Percentiles rank a stretch among this genome's conserved stretches.
These are phyloP conservation scores for Tolypocladium ophioglossoides DNA, from an alignment of 2,329 filamentous ascomycete genomes.

Conservation along the genomic window DNA sequence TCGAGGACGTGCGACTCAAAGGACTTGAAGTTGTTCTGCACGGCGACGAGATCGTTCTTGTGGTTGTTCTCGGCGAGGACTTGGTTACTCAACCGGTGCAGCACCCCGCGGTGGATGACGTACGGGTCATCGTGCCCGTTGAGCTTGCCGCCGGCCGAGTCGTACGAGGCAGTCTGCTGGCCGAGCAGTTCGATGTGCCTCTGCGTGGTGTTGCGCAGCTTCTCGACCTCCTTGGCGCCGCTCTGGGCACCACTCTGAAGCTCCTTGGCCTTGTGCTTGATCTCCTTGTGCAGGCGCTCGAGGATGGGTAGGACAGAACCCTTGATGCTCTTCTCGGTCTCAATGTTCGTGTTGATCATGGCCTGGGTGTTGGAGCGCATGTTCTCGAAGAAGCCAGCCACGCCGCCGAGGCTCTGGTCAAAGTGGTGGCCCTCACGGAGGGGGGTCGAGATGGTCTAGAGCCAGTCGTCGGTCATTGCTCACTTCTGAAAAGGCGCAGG, in stretches of 20 bases:
- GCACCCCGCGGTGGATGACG: conserved; percentile 68
- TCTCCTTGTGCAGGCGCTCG: conserved; percentile 85
- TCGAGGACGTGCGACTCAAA: conserved; percentile 83
- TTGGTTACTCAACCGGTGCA: conserved; percentile 81
- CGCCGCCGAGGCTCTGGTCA: conserved; percentile 75
- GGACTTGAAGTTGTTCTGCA: conserved; percentile 80
- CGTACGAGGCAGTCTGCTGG: conserved; percentile 71
- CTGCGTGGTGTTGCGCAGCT: conserved; percentile 74
- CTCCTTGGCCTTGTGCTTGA: conserved; percentile 94
- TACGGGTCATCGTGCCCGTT: conserved; percentile 76
- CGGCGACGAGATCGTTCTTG: conserved; percentile 76
- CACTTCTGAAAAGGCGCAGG: rapidly evolving
- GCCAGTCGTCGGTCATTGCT: not conserved
- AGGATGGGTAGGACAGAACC: conserved; percentile 78
- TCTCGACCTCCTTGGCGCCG: conserved; percentile 82
- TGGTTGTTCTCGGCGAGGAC: conserved; percentile 94
- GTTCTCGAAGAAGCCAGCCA: conserved; percentile 89
- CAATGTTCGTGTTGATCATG: conserved; percentile 77
- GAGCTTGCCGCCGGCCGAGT: conserved; percentile 63
- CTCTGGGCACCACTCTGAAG: conserved; percentile 71
- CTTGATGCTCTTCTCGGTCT: conserved; percentile 87
- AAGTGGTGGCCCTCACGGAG: conserved; percentile 89
- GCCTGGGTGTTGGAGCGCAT: conserved; percentile 87
- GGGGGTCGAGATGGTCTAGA: conserved; percentile 72
- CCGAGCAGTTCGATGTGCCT: conserved; percentile 94